phyloP scores from a whole-genome alignment of 352 stramenopile species.

The Globisporangium spiculum region DNA sequence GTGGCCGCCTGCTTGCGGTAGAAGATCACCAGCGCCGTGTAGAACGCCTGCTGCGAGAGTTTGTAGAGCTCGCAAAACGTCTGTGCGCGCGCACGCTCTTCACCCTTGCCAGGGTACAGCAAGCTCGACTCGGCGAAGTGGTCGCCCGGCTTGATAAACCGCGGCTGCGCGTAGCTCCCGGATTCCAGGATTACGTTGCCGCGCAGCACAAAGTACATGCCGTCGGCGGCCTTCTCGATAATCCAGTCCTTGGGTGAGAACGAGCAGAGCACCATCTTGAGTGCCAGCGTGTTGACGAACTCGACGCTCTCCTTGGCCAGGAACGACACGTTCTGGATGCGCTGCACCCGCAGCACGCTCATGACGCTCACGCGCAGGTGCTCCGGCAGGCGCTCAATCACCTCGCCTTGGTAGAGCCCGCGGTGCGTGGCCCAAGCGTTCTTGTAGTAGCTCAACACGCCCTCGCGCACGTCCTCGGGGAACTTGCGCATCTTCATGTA shows the following conservation, averaged over 20 bases:
- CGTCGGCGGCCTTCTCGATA: conserved; percentile 58
- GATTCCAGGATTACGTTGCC: conserved; percentile 48
- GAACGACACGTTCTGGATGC: conserved; percentile 57
- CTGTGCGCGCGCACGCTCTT: conserved; percentile 54
- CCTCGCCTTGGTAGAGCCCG: conserved; percentile 43
- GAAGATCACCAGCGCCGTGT: conserved; percentile 49
- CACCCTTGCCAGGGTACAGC: conserved; percentile 34
- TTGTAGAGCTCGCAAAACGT: conserved; percentile 80
- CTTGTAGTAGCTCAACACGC: conserved; percentile 58
- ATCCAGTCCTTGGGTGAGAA: conserved; percentile 76
- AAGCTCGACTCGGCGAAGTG: conserved; percentile 59
- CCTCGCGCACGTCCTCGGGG: conserved; percentile 51
- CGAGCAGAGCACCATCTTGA: conserved; percentile 42
- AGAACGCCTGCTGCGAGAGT: conserved; percentile 50
- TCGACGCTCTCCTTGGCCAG: conserved; percentile 63
- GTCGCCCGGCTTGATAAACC: conserved; percentile 40
- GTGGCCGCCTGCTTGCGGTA: conserved; percentile 32
- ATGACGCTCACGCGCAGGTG: conserved; percentile 56
- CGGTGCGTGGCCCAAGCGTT: conserved; percentile 54
- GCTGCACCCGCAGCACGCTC: conserved; percentile 54
- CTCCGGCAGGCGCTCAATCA: conserved; percentile 48
- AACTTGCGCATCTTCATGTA: conserved; percentile 72
- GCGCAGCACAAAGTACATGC: conserved; percentile 65
- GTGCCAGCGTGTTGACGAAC: conserved; percentile 64
- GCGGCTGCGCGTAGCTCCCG: conserved; percentile 22